phyloP scores from a whole-genome alignment of 1,139 yeast genomes.

The Suhomyces bokatorum region DNA sequence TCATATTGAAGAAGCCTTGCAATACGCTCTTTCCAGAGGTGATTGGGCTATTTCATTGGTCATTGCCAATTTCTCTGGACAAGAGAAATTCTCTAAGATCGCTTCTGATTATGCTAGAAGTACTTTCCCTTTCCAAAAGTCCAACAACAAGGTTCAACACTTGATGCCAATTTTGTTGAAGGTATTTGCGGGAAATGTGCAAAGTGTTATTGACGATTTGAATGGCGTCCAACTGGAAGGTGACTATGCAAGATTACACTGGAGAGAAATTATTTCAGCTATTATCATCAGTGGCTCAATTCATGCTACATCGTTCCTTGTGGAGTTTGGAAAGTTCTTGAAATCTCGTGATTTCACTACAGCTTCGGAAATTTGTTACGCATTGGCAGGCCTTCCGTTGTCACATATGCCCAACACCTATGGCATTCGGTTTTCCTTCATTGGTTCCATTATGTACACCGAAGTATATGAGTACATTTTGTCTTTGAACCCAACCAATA shows the following conservation, averaged over 20 bases:
- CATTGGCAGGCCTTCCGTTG: slow-evolving; percentile 52
- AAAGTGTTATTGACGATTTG: slow-evolving; percentile 53
- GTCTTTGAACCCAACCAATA: slow-evolving; percentile 23
- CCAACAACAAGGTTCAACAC: slow-evolving; percentile 47
- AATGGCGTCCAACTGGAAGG: slow-evolving; percentile 40
- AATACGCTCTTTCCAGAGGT: slow-evolving; percentile 57
- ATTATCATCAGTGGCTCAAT: slow-evolving; percentile 44
- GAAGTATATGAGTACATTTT: slow-evolving; percentile 72
- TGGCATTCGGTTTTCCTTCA: slow-evolving; percentile 28
- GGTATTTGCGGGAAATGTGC: slow-evolving; percentile 63
- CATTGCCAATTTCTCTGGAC: slow-evolving; percentile 66
- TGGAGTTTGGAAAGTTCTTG: slow-evolving; percentile 54
- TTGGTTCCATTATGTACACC: slow-evolving; percentile 49
- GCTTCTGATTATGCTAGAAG: slow-evolving; percentile 48
- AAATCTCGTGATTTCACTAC: slow-evolving; percentile 33
- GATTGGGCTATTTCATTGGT: slow-evolving; percentile 81
- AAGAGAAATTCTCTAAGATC: slow-evolving; percentile 59
- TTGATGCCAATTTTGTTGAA: slow-evolving; percentile 65
- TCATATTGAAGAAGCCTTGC: slow-evolving; percentile 64
- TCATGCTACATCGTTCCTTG: slow-evolving; percentile 41
- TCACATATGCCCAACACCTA: slow-evolving; percentile 22
- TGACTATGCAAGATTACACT: slow-evolving; percentile 52
- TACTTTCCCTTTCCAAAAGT: slow-evolving; percentile 39
- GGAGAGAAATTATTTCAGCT: slow-evolving; percentile 53
- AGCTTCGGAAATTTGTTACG: slow-evolving; percentile 49